Evolutionary conservation across 192 early-diverging fungal genomes (phyloP).

Genomic region (Coemansia guatemalensis): DNA sequence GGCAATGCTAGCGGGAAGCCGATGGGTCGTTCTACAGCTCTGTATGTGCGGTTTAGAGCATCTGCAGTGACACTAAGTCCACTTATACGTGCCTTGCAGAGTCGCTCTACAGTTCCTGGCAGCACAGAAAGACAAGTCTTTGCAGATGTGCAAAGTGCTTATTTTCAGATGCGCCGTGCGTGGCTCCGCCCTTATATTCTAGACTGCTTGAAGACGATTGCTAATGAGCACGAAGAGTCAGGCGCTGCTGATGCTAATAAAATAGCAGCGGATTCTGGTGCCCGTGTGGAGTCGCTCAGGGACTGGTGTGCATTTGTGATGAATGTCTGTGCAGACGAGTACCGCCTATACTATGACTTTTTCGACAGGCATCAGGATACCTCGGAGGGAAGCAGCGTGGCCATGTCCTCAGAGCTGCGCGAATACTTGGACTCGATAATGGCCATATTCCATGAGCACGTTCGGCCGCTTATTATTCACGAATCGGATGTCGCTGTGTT

Average conservation of each 20-base stretch:
- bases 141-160: constrained; percentile 72
- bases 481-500: constrained; percentile 78
- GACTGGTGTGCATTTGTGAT: constrained; percentile 80
- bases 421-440: constrained; percentile 74
- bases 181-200: constrained; percentile 67
- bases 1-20: neutral
- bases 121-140: constrained; percentile 73
- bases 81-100: constrained; percentile 76
- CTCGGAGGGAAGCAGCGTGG: constrained; percentile 65
- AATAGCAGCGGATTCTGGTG: neutral
- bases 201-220: constrained; percentile 58
- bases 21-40: constrained; percentile 5
- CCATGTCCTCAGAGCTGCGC: constrained; percentile 60
- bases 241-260: neutral
- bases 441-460: constrained; percentile 75
- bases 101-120: constrained; percentile 47
- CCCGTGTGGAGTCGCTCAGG: constrained; percentile 27
- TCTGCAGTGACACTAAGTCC: constrained; percentile 62
- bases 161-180: constrained; percentile 70
- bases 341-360: constrained; percentile 73
- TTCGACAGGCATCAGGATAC: constrained; percentile 47
- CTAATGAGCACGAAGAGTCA: constrained; percentile 22
- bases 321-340: constrained; percentile 82
- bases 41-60: constrained; percentile 82
- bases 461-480: constrained; percentile 87